These are phyloP conservation scores for Nemania abortiva DNA, from an alignment of 2,329 filamentous ascomycete genomes.

Conservation along the genomic window DNA sequence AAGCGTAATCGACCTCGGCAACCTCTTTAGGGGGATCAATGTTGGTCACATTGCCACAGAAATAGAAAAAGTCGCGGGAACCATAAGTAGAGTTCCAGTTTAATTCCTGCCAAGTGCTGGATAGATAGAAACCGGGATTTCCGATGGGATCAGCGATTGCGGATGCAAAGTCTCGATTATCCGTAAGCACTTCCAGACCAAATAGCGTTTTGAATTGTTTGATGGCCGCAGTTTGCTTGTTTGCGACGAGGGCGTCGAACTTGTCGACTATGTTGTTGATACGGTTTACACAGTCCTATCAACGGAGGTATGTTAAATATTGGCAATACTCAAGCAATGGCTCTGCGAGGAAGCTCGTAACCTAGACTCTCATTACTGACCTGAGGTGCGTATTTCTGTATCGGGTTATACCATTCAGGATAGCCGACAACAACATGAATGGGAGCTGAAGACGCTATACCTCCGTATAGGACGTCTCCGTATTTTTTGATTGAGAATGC, in stretches of 20 bases:
- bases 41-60: slow-evolving; percentile 65
- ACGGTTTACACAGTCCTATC: slow-evolving; percentile 59
- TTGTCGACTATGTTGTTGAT: slow-evolving; percentile 64
- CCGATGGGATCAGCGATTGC: slow-evolving; percentile 57
- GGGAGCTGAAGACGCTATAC: slow-evolving; percentile 61
- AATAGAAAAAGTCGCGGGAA: slow-evolving; percentile 62
- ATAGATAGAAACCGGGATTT: slow-evolving; percentile 59
- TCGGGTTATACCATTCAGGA: slow-evolving; percentile 63
- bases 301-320: background rate
- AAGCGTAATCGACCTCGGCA: slow-evolving; percentile 58
- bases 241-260: slow-evolving; percentile 60
- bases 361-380: slow-evolving; percentile 25
- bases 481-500: slow-evolving; percentile 61
- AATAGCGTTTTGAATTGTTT: slow-evolving; percentile 61
- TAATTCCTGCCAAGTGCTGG: slow-evolving; percentile 66
- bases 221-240: slow-evolving; percentile 57
- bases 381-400: slow-evolving; percentile 62
- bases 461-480: slow-evolving; percentile 60
- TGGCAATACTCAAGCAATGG: background rate
- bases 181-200: slow-evolving; percentile 58
- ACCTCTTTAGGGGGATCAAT: slow-evolving; percentile 58
- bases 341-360: background rate
- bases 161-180: slow-evolving; percentile 61
- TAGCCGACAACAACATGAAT: slow-evolving; percentile 58
- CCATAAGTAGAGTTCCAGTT: slow-evolving; percentile 59